These are phyloP conservation scores for Ustilago trichophora DNA, from an alignment of 1,284 basidiomycete genomes.

Conservation along the genomic window DNA sequence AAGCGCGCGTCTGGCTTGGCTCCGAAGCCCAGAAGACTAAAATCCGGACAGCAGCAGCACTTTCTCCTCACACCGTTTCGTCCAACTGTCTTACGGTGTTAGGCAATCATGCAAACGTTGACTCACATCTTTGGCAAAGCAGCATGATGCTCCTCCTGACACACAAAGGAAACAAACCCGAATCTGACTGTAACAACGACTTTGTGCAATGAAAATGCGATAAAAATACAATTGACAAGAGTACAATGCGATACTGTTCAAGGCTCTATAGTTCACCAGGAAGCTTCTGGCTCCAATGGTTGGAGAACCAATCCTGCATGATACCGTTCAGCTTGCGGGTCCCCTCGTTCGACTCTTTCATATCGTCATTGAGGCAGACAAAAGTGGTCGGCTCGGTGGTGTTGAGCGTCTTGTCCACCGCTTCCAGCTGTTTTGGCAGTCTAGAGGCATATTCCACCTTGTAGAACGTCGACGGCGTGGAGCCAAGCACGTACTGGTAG, in stretches of 20 bases:
- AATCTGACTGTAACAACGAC: too few species aligned
- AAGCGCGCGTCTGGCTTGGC: too few species aligned
- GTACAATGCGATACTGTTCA: not conserved
- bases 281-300: constrained; percentile 18
- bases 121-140: too few species aligned
- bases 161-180: too few species aligned
- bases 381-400: constrained; percentile 19
- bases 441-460: constrained; percentile 38
- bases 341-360: constrained; percentile 27
- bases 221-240: too few species aligned
- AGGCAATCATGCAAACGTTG: too few species aligned
- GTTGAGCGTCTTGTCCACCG: constrained; percentile 19
- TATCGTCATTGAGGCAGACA: constrained; percentile 50
- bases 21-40: not conserved
- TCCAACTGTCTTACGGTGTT: too few species aligned
- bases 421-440: constrained; percentile 20
- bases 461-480: constrained; percentile 40
- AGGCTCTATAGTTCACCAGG: constrained; percentile 16
- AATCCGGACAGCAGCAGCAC: too few species aligned
- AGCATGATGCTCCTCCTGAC: too few species aligned
- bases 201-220: too few species aligned
- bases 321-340: constrained; percentile 33
- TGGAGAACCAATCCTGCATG: constrained; percentile 33
- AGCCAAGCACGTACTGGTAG: constrained; percentile 36
- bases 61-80: too few species aligned